Evolutionary conservation across 2,329 filamentous ascomycete genomes (phyloP), one percentile per base, ranked within the genome.

Genomic region (Microdochium nivale): DNA sequence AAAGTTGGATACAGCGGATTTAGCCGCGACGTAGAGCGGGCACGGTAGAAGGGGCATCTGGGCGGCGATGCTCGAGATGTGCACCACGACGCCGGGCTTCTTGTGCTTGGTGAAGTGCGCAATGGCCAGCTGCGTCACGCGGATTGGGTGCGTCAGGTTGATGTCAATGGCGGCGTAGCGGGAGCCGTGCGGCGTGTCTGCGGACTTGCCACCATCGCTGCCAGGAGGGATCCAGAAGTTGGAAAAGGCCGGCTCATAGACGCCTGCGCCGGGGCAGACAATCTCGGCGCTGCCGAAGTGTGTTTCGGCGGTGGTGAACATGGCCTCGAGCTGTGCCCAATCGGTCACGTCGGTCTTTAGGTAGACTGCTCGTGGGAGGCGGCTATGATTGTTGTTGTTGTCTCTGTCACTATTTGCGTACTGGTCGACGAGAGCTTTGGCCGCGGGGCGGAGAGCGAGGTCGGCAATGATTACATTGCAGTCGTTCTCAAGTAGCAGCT

Each of bases 401-500:
- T 8, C 14, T 7, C 8, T 14, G 3, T 25, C 25, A 3, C 7
- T 21, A 3, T 16, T 19, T 13, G 24, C 30, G 46, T 47, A 21
- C 24, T n/a, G 10, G 13, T 25, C 24, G 3, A 72, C 40, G 8
- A 77, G 53, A 1, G 51, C 55, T 35, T 70, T 48, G 2, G 74
- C 71, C 53, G 75, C 72, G 0, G 71, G 69, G 0, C 72, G 67
- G 0, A 77, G 62, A 0, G 62, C 54, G 0, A 77, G 54, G 56
- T 77, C 74, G 37, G 69, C 74, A 4, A 77, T 58, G 3, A 75
- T 58, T 16, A 77, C 73, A 49, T 72, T 74, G 61, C 73, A 76
- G 35, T 63, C 62, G 24, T 62, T 63, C 8, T 58, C 57, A 0
- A 77, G 62, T 2, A 78, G 66, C 0, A 75, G 63, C 21, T 67